These are phyloP conservation scores for Suhomyces prunicola DNA, from an alignment of 805 yeast species.

Conservation along the genomic window DNA sequence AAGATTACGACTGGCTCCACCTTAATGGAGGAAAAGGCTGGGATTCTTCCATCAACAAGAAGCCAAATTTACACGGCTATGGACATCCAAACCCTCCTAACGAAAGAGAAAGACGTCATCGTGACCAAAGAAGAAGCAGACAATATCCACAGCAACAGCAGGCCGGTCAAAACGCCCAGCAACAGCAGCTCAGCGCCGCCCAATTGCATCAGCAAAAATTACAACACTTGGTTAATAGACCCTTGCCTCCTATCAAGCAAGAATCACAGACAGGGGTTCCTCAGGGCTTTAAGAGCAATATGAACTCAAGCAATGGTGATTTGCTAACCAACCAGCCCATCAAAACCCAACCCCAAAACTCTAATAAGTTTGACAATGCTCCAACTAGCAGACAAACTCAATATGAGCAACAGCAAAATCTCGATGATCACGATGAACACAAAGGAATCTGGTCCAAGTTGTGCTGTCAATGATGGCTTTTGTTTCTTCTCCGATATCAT, in stretches of 20 bases:
- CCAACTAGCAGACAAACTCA: conserved; percentile 18
- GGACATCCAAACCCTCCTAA: conserved; percentile 66
- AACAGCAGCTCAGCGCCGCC: conserved; percentile 42
- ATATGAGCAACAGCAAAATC: conserved; percentile 39
- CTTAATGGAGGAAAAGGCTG: conserved; percentile 78
- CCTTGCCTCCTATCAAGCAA: conserved; percentile 47
- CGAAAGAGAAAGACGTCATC: conserved; percentile 44
- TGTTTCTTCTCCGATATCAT: background rate
- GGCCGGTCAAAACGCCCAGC: conserved; percentile 15
- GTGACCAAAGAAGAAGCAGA: conserved; percentile 44
- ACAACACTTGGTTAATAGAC: conserved; percentile 47
- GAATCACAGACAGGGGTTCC: conserved; percentile 29
- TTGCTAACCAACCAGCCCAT: conserved; percentile 14
- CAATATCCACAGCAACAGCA: conserved; percentile 29
- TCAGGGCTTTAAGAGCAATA: conserved; percentile 20
- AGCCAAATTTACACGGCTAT: conserved; percentile 79
- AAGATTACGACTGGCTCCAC: conserved; percentile 77
- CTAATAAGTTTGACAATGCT: conserved; percentile 11
- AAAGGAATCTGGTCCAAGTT: conserved; percentile 43
- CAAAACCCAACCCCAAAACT: conserved; percentile 8
- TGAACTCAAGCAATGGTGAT: conserved; percentile 11
- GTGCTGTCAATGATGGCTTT: conserved; percentile 35
- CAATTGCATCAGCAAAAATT: conserved; percentile 48
- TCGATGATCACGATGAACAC: conserved; percentile 29
- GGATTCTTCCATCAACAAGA: conserved; percentile 72